phyloP scores from a whole-genome alignment of 331 rosid genomes.

The Telfairia occidentalis region DNA sequence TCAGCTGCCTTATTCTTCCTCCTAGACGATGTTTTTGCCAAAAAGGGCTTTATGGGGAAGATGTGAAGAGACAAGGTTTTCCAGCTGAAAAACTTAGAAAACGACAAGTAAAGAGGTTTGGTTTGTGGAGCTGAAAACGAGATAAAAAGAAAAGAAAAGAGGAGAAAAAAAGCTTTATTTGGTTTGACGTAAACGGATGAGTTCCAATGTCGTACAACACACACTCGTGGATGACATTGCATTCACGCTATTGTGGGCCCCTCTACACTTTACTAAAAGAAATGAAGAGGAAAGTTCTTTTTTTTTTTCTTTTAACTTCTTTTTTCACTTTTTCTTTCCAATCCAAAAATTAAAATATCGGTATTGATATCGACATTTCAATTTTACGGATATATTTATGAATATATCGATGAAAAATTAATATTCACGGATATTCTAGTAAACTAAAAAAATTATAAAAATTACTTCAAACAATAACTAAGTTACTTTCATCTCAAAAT shows the following conservation, averaged over 20 bases:
- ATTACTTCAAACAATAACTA: too few relatives aligned
- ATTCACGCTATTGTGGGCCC: neutral
- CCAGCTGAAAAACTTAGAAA: neutral
- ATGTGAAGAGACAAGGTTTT: neutral
- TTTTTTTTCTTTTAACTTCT: neutral
- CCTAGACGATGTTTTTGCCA: too few relatives aligned
- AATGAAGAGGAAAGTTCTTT: neutral
- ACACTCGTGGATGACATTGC: neutral
- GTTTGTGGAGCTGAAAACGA: neutral
- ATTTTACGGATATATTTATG: too few relatives aligned
- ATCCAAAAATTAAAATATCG: too few relatives aligned
- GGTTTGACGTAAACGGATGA: conserved; percentile 1
- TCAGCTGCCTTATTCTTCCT: too few relatives aligned
- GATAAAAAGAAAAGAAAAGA: neutral
- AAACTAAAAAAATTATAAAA: too few relatives aligned
- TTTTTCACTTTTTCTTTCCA: neutral
- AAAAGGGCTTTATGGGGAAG: too few relatives aligned
- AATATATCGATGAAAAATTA: too few relatives aligned
- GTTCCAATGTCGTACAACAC: neutral
- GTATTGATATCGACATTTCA: too few relatives aligned
- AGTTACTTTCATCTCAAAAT: too few relatives aligned
- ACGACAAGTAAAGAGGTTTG: neutral
- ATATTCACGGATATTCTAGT: too few relatives aligned
- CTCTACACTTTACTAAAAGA: neutral
- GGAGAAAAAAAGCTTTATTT: neutral